Evolutionary conservation across 1,284 basidiomycete genomes (phyloP), one percentile per base, ranked within the genome.

Genomic region (Rugosomyces carneus): DNA sequence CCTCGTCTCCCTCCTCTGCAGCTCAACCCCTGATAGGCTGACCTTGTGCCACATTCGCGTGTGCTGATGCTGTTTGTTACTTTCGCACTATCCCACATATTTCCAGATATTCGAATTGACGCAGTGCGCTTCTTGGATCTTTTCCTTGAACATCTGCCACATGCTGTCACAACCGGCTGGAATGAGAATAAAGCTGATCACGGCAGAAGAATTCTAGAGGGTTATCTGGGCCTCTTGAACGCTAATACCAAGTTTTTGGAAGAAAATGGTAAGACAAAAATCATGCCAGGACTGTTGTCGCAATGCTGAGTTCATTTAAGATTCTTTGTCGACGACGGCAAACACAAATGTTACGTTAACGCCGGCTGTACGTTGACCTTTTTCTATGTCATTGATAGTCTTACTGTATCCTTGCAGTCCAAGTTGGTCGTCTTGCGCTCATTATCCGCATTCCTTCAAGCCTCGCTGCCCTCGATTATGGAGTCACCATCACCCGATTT

Each of bases 1-100:
- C 13, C 24, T 23, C 5, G 19, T 23, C 7, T 45, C 18, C 18
- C 26, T 40, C 13, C 2, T 8, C 43, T 20, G 10, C 42, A 45
- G 56, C 48, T 32, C 41, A 42, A 21, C 29, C 42, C 44, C 39
- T n/a, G 50, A 42, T 50, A 85, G 89, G 73, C 79, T 42, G 75
- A 79, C 44, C 65, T 92, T 1, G 57, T 69, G 2, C 91, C 87
- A 5, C 91, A 92, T 61, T 75, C 83, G 3, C 74, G 84, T 0
- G 59, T 82, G 0, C 70, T 96, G 1, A 70, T 95, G 13, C 77
- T 97, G 10, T 96, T 93, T 63, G 82, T 84, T 0, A 84, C 90
- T 1, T 95, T 94, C 3, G 92, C 92, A 0, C 85, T 96, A 61
- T 93, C 91, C 0, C 89, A 96, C 58, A 96, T 99, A 47, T 95